Conservation (phyloP, 2,329 filamentous ascomycete species). For the Alternaria ethzedia region DNA sequence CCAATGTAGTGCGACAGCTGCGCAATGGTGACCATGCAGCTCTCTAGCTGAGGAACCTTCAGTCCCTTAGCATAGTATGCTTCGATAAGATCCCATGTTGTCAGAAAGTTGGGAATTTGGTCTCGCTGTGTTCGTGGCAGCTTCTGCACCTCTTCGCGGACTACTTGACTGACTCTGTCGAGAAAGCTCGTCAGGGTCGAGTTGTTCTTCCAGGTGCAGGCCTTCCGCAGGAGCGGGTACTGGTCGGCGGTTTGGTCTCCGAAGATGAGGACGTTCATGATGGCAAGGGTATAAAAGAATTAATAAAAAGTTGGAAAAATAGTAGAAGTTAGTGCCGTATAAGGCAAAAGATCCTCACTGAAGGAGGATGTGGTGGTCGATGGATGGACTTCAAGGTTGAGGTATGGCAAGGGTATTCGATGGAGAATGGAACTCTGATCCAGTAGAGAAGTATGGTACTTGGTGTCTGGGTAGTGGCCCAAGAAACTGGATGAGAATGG, state of each 20-base stretch:
- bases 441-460: conserved; percentile 15
- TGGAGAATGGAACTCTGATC: conserved; percentile 20
- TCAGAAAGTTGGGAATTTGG: conserved; percentile 67
- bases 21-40: conserved; percentile 67
- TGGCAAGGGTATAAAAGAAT: conserved; percentile 36
- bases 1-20: conserved; percentile 74
- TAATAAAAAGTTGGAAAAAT: conserved; percentile 15
- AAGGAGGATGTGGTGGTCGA: background rate
- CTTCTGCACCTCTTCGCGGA: conserved; percentile 66
- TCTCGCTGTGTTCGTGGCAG: conserved; percentile 64
- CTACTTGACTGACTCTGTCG: conserved; percentile 62
- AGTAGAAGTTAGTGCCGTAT: conserved; percentile 8
- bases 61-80: conserved; percentile 64
- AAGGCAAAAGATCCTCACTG: conserved; percentile 6
- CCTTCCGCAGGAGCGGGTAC: conserved; percentile 64
- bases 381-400: conserved; percentile 6
- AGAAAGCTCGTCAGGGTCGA: conserved; percentile 69
- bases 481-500: conserved; percentile 33
- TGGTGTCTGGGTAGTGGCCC: conserved; percentile 25
- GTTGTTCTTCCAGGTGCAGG: conserved; percentile 57
- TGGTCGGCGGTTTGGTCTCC: conserved; percentile 75
- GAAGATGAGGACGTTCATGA: conserved; percentile 65
- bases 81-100: conserved; percentile 69
- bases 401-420: conserved; percentile 16
- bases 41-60: conserved; percentile 69